Evolutionary conservation across 257 asterid genomes (phyloP).

Genomic region (Nicotiana tomentosiformis): DNA sequence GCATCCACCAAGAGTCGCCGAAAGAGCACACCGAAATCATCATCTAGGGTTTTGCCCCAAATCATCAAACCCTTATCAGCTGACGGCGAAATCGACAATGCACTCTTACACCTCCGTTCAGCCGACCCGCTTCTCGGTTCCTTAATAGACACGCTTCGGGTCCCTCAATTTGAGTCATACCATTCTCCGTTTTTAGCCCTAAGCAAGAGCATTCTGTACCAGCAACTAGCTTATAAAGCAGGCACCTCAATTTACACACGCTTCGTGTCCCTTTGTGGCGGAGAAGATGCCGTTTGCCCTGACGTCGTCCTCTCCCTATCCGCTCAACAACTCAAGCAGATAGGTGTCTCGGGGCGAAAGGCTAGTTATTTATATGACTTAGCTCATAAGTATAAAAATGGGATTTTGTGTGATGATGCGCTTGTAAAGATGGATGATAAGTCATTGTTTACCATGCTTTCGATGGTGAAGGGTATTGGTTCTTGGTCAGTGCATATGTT

Average conservation of each 20-base stretch:
- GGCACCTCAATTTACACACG: constrained; percentile 76
- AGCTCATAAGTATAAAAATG: constrained; percentile 67
- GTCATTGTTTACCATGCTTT: constrained; percentile 84
- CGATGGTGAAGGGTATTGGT: constrained; percentile 97
- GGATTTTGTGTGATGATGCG: constrained; percentile 71
- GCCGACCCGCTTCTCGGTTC: constrained; percentile 61
- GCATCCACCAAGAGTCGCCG: constrained; percentile 45
- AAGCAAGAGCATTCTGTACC: constrained; percentile 73
- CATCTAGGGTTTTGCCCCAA: constrained; percentile 51
- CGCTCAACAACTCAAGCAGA: constrained; percentile 80
- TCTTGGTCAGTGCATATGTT: constrained; percentile 99
- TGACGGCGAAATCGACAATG: constrained; percentile 57
- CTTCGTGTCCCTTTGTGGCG: constrained; percentile 74
- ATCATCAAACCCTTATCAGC: constrained; percentile 61
- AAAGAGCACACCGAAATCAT: constrained; percentile 44
- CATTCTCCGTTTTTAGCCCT: constrained; percentile 68
- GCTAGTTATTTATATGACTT: constrained; percentile 82
- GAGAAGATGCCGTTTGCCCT: constrained; percentile 56
- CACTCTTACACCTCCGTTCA: constrained; percentile 54
- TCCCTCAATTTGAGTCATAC: constrained; percentile 58
- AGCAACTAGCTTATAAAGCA: constrained; percentile 85
- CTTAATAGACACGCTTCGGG: constrained; percentile 49
- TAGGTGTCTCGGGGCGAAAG: constrained; percentile 86
- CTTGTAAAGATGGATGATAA: constrained; percentile 92
- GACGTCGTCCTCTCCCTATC: constrained; percentile 65